phyloP scores from a whole-genome alignment of 2,329 filamentous ascomycete genomes.

The Penicillium sp. region DNA sequence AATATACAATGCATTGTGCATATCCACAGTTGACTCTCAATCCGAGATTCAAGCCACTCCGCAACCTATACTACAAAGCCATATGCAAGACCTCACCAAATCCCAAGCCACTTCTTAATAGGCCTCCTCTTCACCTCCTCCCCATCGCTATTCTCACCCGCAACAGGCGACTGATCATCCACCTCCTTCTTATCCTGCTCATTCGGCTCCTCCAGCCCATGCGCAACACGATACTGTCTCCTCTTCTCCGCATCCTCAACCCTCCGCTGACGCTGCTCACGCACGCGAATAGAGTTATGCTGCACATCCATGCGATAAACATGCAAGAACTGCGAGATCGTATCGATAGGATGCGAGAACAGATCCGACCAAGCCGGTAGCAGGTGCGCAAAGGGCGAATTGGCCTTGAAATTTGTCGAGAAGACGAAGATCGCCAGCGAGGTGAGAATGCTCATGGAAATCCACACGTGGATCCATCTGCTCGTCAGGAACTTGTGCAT shows the following conservation, averaged over 20 bases:
- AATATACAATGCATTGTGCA: slow-evolving; percentile 14
- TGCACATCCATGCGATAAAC: slow-evolving; percentile 73
- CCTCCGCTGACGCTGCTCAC: slow-evolving; percentile 65
- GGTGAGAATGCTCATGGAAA: slow-evolving; percentile 70
- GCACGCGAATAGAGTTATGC: slow-evolving; percentile 62
- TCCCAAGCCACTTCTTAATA: slow-evolving; percentile 76
- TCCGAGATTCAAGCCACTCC: not conserved
- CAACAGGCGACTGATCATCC: slow-evolving; percentile 39
- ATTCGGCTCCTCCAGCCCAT: slow-evolving; percentile 62
- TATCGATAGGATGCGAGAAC: slow-evolving; percentile 63
- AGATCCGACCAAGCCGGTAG: slow-evolving; percentile 67
- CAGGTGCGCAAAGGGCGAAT: slow-evolving; percentile 73
- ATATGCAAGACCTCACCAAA: slow-evolving; percentile 55
- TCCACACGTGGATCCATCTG: slow-evolving; percentile 68
- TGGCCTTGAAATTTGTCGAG: slow-evolving; percentile 69
- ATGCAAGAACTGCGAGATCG: slow-evolving; percentile 59
- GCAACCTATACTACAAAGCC: not conserved
- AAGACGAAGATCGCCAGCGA: slow-evolving; percentile 67
- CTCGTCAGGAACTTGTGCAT: slow-evolving; percentile 80
- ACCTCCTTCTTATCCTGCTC: slow-evolving; percentile 32
- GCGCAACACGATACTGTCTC: slow-evolving; percentile 75
- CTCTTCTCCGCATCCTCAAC: slow-evolving; percentile 86
- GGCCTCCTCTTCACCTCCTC: slow-evolving; percentile 45
- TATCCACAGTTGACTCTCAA: not conserved
- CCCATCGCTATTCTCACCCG: slow-evolving; percentile 15